These are phyloP conservation scores for Rhodotorula sp. DNA, from an alignment of 1,284 basidiomycete species.

Conservation along the genomic window DNA sequence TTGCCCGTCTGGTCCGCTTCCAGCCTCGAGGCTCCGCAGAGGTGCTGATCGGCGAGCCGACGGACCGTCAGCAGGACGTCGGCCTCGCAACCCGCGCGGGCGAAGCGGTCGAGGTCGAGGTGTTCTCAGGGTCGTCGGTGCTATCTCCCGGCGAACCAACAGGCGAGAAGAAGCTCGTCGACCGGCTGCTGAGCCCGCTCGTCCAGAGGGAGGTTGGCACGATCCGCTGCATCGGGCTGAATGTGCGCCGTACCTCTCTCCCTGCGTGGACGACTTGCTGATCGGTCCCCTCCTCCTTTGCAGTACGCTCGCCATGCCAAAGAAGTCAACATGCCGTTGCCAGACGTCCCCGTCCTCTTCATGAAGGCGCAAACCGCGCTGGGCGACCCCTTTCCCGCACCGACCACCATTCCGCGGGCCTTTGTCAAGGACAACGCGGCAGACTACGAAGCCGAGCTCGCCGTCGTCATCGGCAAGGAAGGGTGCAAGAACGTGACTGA, in stretches of 20 bases:
- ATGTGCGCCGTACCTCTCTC: conserved; percentile 9
- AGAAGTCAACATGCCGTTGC: conserved; percentile 40
- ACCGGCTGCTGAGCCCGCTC: conserved; percentile 50
- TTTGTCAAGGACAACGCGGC: conserved; percentile 40
- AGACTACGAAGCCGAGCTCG: conserved; percentile 62
- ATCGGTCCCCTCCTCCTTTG: neutral
- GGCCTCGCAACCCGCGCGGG: conserved; percentile 49
- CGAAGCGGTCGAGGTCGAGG: conserved; percentile 22
- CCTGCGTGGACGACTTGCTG: neutral
- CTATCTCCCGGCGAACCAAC: conserved; percentile 49
- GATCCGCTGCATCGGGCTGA: conserved; percentile 36
- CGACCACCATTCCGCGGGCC: conserved; percentile 38
- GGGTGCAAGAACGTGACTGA: conserved; percentile 74
- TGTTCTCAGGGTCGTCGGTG: conserved; percentile 38
- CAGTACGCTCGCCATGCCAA: conserved; percentile 53
- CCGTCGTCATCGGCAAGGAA: conserved; percentile 77
- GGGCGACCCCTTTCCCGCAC: conserved; percentile 32
- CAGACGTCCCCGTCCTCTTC: conserved; percentile 44
- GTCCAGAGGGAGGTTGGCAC: conserved; percentile 39
- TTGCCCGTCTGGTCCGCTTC: conserved; percentile 49
- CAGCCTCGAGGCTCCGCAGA: conserved; percentile 2
- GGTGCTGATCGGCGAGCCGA: conserved; percentile 49
- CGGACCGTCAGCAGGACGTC: conserved; percentile 50
- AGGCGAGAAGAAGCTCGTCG: conserved; percentile 46
- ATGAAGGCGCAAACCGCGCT: conserved; percentile 44